phyloP scores from a whole-genome alignment of 306 rosid genomes.

The Trifolium repens region DNA sequence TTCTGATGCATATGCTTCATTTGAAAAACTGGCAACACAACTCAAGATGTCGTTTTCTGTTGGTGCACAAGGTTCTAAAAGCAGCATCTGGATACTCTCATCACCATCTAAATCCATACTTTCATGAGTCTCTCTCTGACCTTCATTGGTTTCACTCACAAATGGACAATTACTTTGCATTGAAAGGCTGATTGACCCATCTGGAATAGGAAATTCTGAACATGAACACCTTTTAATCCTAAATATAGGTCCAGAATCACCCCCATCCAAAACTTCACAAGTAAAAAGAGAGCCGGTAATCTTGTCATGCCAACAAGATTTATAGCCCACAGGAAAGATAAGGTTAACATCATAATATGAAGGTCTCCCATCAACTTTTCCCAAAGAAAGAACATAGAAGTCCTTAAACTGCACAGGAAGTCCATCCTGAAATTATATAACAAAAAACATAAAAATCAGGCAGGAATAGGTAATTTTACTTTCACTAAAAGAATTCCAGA shows the following conservation, averaged over 20 bases:
- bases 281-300: slow-evolving; percentile 85
- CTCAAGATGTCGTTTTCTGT: slow-evolving; percentile 71
- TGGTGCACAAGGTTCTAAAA: slow-evolving; percentile 68
- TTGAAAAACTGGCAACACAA: slow-evolving; percentile 58
- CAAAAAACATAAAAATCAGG: slow-evolving; percentile 50
- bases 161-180: slow-evolving; percentile 46
- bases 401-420: slow-evolving; percentile 92
- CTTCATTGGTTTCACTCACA: slow-evolving; percentile 52
- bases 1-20: slow-evolving; percentile 45
- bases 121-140: slow-evolving; percentile 45
- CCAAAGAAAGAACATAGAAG: slow-evolving; percentile 83
- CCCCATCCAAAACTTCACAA: slow-evolving; percentile 84
- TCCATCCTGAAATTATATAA: slow-evolving; percentile 66
- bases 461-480: slow-evolving; percentile 34
- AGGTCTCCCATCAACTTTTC: slow-evolving; percentile 80
- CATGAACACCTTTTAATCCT: slow-evolving; percentile 79
- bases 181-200: slow-evolving; percentile 67
- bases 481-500: slow-evolving; percentile 28
- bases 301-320: slow-evolving; percentile 93
- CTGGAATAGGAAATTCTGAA: slow-evolving; percentile 63
- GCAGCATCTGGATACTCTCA: slow-evolving; percentile 65
- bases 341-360: slow-evolving; percentile 69
- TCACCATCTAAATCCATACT: slow-evolving; percentile 51
- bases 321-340: slow-evolving; percentile 81
- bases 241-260: slow-evolving; percentile 89